Conservation (phyloP, 129 eudicot genomes). For the Centrapalus pauciflorus region DNA sequence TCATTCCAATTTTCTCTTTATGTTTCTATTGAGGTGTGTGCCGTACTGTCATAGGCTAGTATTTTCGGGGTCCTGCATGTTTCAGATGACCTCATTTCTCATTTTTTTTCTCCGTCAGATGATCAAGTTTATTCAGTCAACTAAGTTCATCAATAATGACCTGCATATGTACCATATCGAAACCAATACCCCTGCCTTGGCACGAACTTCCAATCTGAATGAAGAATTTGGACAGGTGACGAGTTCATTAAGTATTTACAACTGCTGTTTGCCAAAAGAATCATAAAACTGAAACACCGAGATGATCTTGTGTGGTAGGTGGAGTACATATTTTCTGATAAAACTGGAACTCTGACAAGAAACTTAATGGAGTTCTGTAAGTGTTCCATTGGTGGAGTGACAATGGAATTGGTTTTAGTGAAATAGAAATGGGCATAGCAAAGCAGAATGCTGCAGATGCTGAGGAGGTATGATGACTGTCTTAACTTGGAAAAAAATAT, state of each 20-base stretch:
- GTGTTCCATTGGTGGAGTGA: slow-evolving; percentile 92
- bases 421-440: slow-evolving; percentile 79
- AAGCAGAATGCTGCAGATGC: slow-evolving; percentile 43
- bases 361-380: slow-evolving; percentile 97
- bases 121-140: slow-evolving; percentile 89
- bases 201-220: slow-evolving; percentile 92
- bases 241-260: too few relatives aligned
- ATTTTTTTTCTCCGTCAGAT: slow-evolving; percentile 44
- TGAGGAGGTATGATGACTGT: slow-evolving; percentile 43
- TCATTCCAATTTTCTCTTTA: slow-evolving; percentile 96
- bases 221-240: slow-evolving; percentile 99
- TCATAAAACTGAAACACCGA: background rate
- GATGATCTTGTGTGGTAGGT: slow-evolving; percentile 34
- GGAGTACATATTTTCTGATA: slow-evolving; percentile 90
- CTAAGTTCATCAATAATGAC: slow-evolving; percentile 84
- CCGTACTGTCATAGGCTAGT: background rate
- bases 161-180: slow-evolving; percentile 85
- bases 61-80: background rate
- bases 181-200: slow-evolving; percentile 90
- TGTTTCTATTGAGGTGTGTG: slow-evolving; percentile 89
- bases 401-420: slow-evolving; percentile 91
- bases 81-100: background rate
- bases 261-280: too few relatives aligned
- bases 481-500: background rate
- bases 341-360: slow-evolving; percentile 93